phyloP scores from a whole-genome alignment of 2,329 filamentous ascomycete species.

The Ophiostoma sp. region DNA sequence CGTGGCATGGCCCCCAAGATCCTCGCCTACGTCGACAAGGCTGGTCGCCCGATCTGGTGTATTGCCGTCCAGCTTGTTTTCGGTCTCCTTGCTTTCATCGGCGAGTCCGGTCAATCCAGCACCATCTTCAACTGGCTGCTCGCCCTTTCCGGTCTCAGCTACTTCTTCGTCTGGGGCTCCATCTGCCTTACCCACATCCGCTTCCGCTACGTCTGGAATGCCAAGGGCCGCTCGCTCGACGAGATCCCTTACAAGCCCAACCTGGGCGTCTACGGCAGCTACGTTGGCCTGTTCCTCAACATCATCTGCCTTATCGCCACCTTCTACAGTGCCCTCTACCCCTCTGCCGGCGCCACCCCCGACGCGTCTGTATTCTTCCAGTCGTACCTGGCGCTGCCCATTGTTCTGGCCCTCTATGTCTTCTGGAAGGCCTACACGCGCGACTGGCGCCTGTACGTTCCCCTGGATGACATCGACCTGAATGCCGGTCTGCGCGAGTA shows the following conservation, averaged over 20 bases:
- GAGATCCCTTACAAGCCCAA: slow-evolving; percentile 45
- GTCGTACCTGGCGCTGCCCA: slow-evolving; percentile 50
- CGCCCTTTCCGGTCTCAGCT: slow-evolving; percentile 64
- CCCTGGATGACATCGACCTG: slow-evolving; percentile 56
- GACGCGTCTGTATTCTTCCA: slow-evolving; percentile 53
- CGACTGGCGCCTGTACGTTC: slow-evolving; percentile 53
- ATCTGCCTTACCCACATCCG: slow-evolving; percentile 61
- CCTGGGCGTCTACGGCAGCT: slow-evolving; percentile 61
- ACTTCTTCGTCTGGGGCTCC: slow-evolving; percentile 70
- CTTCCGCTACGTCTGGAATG: slow-evolving; percentile 57
- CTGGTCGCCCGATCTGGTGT: slow-evolving; percentile 54
- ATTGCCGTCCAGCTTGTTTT: slow-evolving; percentile 50
- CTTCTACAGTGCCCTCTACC: slow-evolving; percentile 62
- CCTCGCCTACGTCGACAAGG: slow-evolving; percentile 55
- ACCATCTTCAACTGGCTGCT: slow-evolving; percentile 60
- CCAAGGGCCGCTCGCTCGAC: slow-evolving; percentile 49
- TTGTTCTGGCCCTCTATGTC: slow-evolving; percentile 55
- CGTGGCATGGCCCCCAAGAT: slow-evolving; percentile 50
- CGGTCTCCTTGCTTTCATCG: slow-evolving; percentile 55
- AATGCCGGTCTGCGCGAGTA: slow-evolving; percentile 52
- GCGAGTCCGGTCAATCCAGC: slow-evolving; percentile 38
- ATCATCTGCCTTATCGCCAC: slow-evolving; percentile 63
- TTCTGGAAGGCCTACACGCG: slow-evolving; percentile 57
- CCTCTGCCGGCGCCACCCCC: slow-evolving; percentile 32
- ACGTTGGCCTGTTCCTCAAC: slow-evolving; percentile 62